Base-by-base conservation (phyloP, 129 eudicot genomes). In the Flaveria ramosissima region DNA sequence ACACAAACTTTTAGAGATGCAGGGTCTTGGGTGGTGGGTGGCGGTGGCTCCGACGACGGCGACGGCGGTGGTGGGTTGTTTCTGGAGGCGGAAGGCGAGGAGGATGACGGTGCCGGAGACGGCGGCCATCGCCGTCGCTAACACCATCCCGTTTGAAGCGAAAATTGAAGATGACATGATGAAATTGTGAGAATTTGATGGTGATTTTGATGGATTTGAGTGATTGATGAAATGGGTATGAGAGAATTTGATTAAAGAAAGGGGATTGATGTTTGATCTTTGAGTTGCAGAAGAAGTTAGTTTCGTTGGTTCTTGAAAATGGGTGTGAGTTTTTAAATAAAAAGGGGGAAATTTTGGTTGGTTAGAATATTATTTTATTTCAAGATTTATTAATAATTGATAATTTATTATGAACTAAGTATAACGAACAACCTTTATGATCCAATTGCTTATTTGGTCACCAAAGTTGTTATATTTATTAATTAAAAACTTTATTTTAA, bases 41-140 rank as follows among this genome's bases (percentile, higher is more conserved):
- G 26, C 80, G 59, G 70, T 39, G 48, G 78, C n/a, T 45, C 8
- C 26, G 23, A 81, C 1, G 55, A 27, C 56, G 60, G 24, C n/a
- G 23, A 82, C 4, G 41, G 41, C 41, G 43, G 78, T 17, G 24
- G 67, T 69, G 30, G 77, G 79, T 23, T 74, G 79, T 75, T 89
- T 91, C 39, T 88, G 94, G 68, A 74, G 84, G 45, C 87, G 88
- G 52, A 85, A 52, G 66, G 88, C 87, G 43, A 91, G 89, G 68
- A 91, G 85, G 68, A 88, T 72, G 8, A 85, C 82, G 74, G 92
- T 88, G 73, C 97, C 97, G 69, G 97, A 91, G 57, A 87, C 88
- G 19, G 94, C 90, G 4, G 94, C 97, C 90, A 91, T 83, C 77
- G 90, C 92, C 7, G 97, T 91, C 70, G 86, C 94, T 36, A 36